A percentile compares a stretch with the other conserved stretches of the same genome.
Evolutionary conservation across 164 flowering plant species (phyloP).

Genomic region (Warburgia ugandensis): DNA sequence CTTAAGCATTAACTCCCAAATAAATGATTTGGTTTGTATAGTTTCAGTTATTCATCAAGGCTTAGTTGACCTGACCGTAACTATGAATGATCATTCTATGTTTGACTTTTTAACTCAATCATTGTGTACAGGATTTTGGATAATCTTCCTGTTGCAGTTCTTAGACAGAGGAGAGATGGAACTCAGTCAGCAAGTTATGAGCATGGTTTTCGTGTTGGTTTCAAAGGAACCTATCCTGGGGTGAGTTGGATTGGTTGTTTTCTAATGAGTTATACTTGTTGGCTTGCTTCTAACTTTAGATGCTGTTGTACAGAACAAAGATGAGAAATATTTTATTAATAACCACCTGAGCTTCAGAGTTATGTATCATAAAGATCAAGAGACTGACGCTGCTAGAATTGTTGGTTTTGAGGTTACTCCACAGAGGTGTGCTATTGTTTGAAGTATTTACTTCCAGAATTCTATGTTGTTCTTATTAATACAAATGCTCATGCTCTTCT

Average conservation of each 20-base stretch:
- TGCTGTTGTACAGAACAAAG: slow-evolving; percentile 35
- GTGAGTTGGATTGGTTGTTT: slow-evolving; percentile 19
- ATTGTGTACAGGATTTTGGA: slow-evolving; percentile 46
- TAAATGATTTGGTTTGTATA: neutral
- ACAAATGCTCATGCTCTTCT: no score
- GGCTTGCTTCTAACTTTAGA: neutral
- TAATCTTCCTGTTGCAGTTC: slow-evolving; percentile 94
- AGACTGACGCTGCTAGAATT: slow-evolving; percentile 50
- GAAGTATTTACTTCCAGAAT: neutral
- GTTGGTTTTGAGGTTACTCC: slow-evolving; percentile 68
- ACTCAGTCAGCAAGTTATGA: slow-evolving; percentile 49
- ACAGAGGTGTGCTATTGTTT: slow-evolving; percentile 27
- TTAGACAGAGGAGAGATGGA: slow-evolving; percentile 71
- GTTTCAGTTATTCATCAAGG: neutral
- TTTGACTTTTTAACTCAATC: neutral
- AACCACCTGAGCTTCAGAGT: slow-evolving; percentile 61
- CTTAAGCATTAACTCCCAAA: neutral
- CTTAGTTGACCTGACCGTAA: neutral
- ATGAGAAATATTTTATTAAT: slow-evolving; percentile 46
- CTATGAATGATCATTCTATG: neutral
- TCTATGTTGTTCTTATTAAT: neutral
- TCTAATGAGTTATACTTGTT: neutral
- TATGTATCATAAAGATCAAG: slow-evolving; percentile 50
- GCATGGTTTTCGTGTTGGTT: slow-evolving; percentile 90
- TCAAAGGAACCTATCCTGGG: slow-evolving; percentile 44